Percentiles rank a stretch among this genome's conserved stretches.
Conservation (phyloP, 148 eudicot species). For the Rhododendron simsii region DNA sequence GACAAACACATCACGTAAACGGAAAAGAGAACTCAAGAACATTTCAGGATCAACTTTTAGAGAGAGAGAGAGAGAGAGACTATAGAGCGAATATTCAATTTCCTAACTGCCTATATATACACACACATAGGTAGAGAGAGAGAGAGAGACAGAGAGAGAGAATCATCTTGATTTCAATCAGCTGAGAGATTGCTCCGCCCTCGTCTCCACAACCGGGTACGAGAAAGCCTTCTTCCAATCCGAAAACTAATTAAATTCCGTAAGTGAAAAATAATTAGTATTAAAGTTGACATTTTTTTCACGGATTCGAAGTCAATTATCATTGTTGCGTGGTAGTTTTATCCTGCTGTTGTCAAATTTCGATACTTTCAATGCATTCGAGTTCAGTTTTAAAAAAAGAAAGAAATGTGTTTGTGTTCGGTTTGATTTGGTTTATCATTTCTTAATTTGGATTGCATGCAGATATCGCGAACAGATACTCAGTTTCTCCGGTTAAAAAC, state of each 20-base stretch:
- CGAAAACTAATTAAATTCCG: not conserved
- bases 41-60: conserved; percentile 1
- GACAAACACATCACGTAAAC: not conserved
- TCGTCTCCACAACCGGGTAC: not conserved
- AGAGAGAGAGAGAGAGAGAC: conserved; percentile 9
- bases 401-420: conserved; percentile 1
- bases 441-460: conserved; percentile 23
- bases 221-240: not conserved
- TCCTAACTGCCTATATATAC: not conserved
- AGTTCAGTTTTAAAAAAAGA: not conserved
- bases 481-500: conserved; percentile 7
- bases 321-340: not conserved
- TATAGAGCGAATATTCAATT: not conserved
- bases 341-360: not conserved
- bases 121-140: not conserved
- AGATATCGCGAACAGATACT: conserved; percentile 16
- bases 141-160: conserved; percentile 1
- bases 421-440: not conserved
- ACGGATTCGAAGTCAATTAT: not conserved
- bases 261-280: not conserved
- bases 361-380: not conserved
- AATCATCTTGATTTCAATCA: conserved; percentile 2
- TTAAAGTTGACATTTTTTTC: not conserved
- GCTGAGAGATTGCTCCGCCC: conserved; percentile 13
- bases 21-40: not conserved